Percentiles rank a stretch among this genome's conserved stretches.
Evolutionary conservation across 495 filamentous ascomycete genomes (phyloP).

Genomic region (Penicillium pancosmium): DNA sequence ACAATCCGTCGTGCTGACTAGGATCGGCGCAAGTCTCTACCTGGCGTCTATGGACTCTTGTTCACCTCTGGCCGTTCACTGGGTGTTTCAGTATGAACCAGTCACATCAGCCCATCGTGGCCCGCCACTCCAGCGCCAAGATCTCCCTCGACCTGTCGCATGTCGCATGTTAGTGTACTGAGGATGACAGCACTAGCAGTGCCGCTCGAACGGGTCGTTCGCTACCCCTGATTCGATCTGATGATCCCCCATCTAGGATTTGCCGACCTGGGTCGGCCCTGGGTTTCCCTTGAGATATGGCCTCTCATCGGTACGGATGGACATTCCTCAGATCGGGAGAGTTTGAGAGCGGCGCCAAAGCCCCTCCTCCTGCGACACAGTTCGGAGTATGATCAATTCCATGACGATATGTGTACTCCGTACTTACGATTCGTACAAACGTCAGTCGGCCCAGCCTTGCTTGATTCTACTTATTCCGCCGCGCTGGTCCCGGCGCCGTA

Average conservation of each 20-base stretch:
- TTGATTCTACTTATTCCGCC: slow-evolving; percentile 22
- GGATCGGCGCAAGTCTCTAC: slow-evolving; percentile 10
- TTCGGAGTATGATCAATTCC: neutral
- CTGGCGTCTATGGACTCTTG: slow-evolving; percentile 19
- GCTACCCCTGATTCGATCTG: slow-evolving; percentile 2
- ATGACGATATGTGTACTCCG: slow-evolving; percentile 10
- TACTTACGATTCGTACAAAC: slow-evolving; percentile 4
- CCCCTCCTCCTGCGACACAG: slow-evolving; percentile 5
- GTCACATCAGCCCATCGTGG: slow-evolving; percentile 7
- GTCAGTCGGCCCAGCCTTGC: slow-evolving; percentile 15
- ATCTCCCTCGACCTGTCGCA: slow-evolving; percentile 19
- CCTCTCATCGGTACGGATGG: slow-evolving; percentile 3
- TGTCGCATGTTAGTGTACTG: slow-evolving; percentile 19
- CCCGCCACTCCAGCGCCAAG: slow-evolving; percentile 16
- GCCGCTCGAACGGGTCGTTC: neutral
- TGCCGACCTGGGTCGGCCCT: slow-evolving; percentile 6
- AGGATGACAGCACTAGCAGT: slow-evolving; percentile 6
- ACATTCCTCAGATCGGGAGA: slow-evolving; percentile 9
- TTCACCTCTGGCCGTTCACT: slow-evolving; percentile 1
- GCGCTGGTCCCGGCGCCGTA: neutral
- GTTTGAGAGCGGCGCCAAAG: slow-evolving; percentile 6
- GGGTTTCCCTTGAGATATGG: neutral
- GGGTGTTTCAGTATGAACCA: slow-evolving; percentile 26
- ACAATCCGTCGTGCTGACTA: slow-evolving; percentile 13
- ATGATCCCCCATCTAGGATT: neutral